phyloP scores from a whole-genome alignment of 495 filamentous ascomycete species.

The Immersiella caudata region DNA sequence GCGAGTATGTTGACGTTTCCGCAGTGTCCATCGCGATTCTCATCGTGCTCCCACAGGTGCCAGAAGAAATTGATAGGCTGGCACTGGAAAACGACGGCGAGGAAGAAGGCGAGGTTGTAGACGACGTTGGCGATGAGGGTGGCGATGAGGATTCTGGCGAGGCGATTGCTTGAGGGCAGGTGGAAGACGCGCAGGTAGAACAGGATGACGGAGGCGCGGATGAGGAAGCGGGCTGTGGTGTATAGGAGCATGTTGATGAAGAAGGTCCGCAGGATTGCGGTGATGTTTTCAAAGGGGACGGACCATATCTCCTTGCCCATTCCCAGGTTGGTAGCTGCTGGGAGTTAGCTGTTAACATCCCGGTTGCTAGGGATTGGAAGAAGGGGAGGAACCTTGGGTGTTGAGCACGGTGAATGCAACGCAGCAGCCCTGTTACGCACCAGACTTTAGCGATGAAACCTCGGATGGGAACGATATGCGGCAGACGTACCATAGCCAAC shows the following conservation, averaged over 20 bases:
- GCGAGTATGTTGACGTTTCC: conserved; percentile 35
- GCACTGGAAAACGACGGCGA: conserved; percentile 49
- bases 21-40: conserved; percentile 32
- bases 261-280: conserved; percentile 32
- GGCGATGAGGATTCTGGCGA: conserved; percentile 35
- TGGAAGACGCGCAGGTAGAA: conserved; percentile 57
- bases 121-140: conserved; percentile 38
- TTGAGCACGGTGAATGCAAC: conserved; percentile 25
- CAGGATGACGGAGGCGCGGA: conserved; percentile 53
- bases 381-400: conserved; percentile 11
- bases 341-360: neutral
- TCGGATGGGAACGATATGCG: no score
- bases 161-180: conserved; percentile 19
- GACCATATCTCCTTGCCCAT: conserved; percentile 53
- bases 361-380: no score
- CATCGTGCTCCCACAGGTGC: conserved; percentile 39
- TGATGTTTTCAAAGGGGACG: conserved; percentile 50
- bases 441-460: neutral
- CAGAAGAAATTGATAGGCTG: conserved; percentile 40
- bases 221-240: conserved; percentile 40
- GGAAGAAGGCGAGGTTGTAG: conserved; percentile 43
- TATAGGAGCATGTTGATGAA: conserved; percentile 42
- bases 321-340: conserved; percentile 43
- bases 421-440: conserved; percentile 18
- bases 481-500: conserved; percentile 29